Base-by-base conservation (phyloP, 352 stramenopile species). In the Pythium monospermum region DNA sequence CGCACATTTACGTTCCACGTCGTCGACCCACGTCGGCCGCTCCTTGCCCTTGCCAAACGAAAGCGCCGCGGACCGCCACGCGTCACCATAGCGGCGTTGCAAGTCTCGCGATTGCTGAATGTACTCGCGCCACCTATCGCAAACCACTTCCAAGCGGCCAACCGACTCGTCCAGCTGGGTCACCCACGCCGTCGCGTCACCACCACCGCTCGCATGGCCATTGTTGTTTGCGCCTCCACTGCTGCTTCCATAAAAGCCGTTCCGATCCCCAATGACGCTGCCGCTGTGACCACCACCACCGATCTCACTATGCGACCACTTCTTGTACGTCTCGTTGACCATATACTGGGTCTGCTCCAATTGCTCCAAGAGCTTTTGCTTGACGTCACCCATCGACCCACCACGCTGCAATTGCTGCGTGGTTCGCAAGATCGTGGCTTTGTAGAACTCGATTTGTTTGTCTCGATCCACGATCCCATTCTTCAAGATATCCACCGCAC, bases 311-410 rank as follows among this genome's bases (percentile, higher is more conserved):
- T 83, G 64, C 21, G 73, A 75, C 73, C 70, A 87, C 25, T 80
- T 73, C 54, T 88, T 88, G 59, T 85, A 83, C 21, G 76, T 86
- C 49, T 78, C 73, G 18, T 69, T 71, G 38, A 91, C 81, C 76
- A 91, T 87, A 50, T 67, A 82, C 60, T 88, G 80, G 0, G 80
- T 91, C 41, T 91, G 71, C 30, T 88, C 72, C 2, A 91, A 61
- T 60, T 91, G 80, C 35, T 82, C 70, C 33, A 91, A 35, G 19
- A 88, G 56, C 45, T 74, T 85, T 38, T 91, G 68, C 61, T 91
- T 87, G 25, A 83, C 76, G 40, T 87, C 76, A 15, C 59, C 61
- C 45, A 91, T 73, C 7, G 71, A 80, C 8, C 72, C 64, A 25
- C 70, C 69, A 16, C 67, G 69, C 49, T 83, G 52, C 2, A 85